These are phyloP conservation scores for Curvularia hawaiiensis DNA, from an alignment of 2,329 filamentous ascomycete species.

Conservation along the genomic window DNA sequence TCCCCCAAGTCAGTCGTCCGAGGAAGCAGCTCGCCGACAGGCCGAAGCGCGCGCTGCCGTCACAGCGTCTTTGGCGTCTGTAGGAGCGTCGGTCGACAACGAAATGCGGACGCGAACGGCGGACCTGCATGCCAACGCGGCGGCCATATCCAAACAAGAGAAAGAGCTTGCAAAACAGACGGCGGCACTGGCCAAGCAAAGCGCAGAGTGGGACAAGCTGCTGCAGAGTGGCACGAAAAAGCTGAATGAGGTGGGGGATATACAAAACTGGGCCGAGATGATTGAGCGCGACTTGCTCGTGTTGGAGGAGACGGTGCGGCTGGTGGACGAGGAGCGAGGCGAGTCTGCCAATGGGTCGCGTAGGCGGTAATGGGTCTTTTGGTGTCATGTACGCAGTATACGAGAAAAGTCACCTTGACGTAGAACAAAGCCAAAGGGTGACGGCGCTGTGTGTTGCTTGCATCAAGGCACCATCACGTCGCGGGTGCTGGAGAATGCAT, in stretches of 20 bases:
- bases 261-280: constrained; percentile 89
- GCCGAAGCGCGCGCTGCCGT: constrained; percentile 59
- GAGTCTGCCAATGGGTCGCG: constrained; percentile 40
- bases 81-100: constrained; percentile 72
- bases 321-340: constrained; percentile 38
- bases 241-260: constrained; percentile 78
- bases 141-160: constrained; percentile 70
- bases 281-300: constrained; percentile 58
- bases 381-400: not conserved
- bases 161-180: constrained; percentile 66
- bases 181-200: constrained; percentile 65
- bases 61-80: constrained; percentile 54
- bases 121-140: constrained; percentile 71
- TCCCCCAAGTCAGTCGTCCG: constrained; percentile 22
- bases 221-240: constrained; percentile 66
- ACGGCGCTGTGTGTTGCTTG: not conserved
- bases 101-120: constrained; percentile 71
- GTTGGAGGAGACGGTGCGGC: constrained; percentile 48
- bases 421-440: too few species aligned
- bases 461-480: not conserved
- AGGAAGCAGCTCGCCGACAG: constrained; percentile 43
- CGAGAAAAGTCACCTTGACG: not conserved
- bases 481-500: not conserved
- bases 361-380: constrained; percentile 13
- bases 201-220: constrained; percentile 67